Conservation (phyloP, 148 eudicot species). For the Rhododendron vialii region DNA sequence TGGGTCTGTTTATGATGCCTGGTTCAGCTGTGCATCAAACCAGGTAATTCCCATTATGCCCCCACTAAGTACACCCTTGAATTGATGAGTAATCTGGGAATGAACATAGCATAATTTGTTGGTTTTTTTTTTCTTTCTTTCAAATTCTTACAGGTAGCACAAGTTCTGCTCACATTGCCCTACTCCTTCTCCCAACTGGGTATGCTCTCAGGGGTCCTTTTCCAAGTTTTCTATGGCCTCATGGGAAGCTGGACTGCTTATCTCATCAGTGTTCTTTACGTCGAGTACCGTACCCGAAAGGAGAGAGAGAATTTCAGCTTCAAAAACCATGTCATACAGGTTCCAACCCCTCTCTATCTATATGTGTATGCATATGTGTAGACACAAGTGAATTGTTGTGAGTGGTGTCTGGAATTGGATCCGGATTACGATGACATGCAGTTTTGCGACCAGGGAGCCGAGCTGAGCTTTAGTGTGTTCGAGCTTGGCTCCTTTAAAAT, state of each 20-base stretch:
- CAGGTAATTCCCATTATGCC: conserved; percentile 36
- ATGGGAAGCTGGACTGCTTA: conserved; percentile 92
- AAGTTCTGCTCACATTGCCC: conserved; percentile 74
- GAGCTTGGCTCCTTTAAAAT: background rate
- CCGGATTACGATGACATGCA: background rate
- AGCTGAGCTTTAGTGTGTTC: background rate
- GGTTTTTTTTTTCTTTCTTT: background rate
- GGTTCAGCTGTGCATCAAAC: conserved; percentile 81
- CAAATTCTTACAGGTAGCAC: conserved; percentile 57
- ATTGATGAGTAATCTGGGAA: background rate
- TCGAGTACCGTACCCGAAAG: conserved; percentile 65
- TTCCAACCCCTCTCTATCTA: conserved; percentile 1
- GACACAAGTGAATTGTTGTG: background rate
- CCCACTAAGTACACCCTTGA: background rate
- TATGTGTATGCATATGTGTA: background rate
- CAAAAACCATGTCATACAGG: conserved; percentile 95
- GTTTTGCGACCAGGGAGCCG: background rate
- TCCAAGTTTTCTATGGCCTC: conserved; percentile 71
- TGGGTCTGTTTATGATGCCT: conserved; percentile 77
- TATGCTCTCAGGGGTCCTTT: conserved; percentile 61
- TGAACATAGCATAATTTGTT: too few species aligned
- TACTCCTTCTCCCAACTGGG: conserved; percentile 86
- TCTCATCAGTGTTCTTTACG: conserved; percentile 72
- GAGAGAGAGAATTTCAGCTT: conserved; percentile 83
- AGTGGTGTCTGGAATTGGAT: background rate